phyloP scores from a whole-genome alignment of 225 moss, liverwort and hornwort species.

The Sphagnum tenellum region DNA sequence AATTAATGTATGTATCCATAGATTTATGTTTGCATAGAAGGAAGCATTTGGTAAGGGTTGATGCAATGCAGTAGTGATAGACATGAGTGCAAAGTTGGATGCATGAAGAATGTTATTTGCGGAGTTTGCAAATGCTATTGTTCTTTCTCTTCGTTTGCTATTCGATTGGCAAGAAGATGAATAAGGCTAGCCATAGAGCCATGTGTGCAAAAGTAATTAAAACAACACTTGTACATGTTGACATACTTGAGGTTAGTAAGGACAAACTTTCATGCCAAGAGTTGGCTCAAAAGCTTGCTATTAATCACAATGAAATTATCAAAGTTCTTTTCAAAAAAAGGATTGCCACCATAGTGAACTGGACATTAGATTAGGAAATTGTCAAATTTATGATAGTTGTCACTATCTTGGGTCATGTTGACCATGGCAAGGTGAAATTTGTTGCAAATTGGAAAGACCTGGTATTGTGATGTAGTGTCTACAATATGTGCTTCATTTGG shows the following conservation, averaged over 20 bases:
- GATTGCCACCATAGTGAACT: constrained; percentile 83
- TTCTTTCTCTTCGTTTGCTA: no score
- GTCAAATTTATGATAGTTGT: constrained; percentile 83
- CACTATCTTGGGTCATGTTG: constrained; percentile 97
- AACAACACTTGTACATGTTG: constrained; percentile 84
- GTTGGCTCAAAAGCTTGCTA: constrained; percentile 74
- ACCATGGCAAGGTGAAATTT: constrained; percentile 82
- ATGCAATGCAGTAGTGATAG: no score
- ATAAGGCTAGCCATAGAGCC: constrained; percentile 88
- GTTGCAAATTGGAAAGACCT: no score
- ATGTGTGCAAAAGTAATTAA: constrained; percentile 69
- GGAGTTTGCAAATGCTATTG: no score
- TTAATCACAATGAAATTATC: constrained; percentile 94
- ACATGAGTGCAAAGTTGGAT: no score
- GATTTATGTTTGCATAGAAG: no score
- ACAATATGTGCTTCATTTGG: no score
- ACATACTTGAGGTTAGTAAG: constrained; percentile 78
- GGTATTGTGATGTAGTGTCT: no score
- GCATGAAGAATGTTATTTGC: no score
- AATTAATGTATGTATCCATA: no score
- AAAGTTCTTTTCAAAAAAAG: constrained; percentile 92
- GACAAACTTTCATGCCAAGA: constrained; percentile 87
- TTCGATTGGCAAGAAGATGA: constrained; percentile 59
- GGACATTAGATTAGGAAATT: constrained; percentile 90
- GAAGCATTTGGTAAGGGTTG: no score